A percentile compares a stretch with the other conserved stretches of the same genome.
Evolutionary conservation across 306 rosid species (phyloP).

Genomic region (Castanea sativa): DNA sequence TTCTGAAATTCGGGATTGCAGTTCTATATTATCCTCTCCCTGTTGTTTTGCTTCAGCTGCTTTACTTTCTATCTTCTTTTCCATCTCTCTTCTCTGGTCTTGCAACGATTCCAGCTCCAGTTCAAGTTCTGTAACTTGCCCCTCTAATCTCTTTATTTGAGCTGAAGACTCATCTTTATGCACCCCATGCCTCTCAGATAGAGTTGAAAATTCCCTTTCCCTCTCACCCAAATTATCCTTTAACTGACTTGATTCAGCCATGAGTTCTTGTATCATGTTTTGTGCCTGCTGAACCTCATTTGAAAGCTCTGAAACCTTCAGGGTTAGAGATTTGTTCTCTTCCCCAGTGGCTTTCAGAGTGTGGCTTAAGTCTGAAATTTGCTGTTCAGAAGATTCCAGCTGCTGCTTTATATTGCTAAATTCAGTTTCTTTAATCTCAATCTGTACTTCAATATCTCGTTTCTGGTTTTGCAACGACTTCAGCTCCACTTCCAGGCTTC

Average conservation of each 20-base stretch:
- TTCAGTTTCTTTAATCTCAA: constrained; percentile 44
- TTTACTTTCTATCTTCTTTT: constrained; percentile 40
- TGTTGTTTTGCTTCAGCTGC: constrained; percentile 45
- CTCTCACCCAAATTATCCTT: constrained; percentile 47
- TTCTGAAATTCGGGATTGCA: constrained; percentile 46
- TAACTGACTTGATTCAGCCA: constrained; percentile 42
- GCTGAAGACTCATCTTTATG: constrained; percentile 37
- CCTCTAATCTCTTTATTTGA: constrained; percentile 42
- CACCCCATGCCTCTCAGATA: constrained; percentile 53
- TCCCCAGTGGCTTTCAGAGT: constrained; percentile 52
- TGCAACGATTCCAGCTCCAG: constrained; percentile 47
- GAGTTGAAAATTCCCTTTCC: constrained; percentile 52
- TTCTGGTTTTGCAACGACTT: constrained; percentile 45
- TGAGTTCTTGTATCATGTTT: constrained; percentile 42
- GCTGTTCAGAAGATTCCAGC: constrained; percentile 47
- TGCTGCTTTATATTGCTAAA: constrained; percentile 45
- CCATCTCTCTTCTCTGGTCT: constrained; percentile 44
- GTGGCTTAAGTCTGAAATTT: constrained; percentile 36
- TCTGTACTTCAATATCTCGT: constrained; percentile 40
- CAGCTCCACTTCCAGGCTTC: constrained; percentile 32
- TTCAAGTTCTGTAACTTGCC: constrained; percentile 35
- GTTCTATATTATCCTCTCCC: constrained; percentile 42
- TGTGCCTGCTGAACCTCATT: constrained; percentile 55
- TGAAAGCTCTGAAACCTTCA: constrained; percentile 43
- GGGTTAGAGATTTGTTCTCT: constrained; percentile 62